These are phyloP conservation scores for Cyberlindnera saturnus DNA, from an alignment of 805 yeast genomes.

Conservation along the genomic window DNA sequence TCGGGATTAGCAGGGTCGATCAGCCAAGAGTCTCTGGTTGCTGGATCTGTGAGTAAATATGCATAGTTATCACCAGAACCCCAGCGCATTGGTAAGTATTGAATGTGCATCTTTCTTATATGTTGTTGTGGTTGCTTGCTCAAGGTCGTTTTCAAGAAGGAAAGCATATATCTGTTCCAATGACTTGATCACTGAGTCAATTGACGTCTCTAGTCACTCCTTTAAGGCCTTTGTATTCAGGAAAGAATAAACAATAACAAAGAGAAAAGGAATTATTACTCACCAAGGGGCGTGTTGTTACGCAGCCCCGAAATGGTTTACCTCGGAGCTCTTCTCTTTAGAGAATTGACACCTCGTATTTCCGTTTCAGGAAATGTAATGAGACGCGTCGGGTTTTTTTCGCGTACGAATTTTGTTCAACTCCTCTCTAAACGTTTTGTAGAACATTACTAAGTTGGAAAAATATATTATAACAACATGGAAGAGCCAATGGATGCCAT, in stretches of 20 bases:
- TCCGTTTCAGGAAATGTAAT: constrained; percentile 15
- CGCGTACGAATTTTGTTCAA: background rate
- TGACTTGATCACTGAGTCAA: too few relatives aligned
- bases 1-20: constrained; percentile 90
- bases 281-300: too few relatives aligned
- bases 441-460: background rate
- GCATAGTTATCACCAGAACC: constrained; percentile 88
- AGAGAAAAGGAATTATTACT: too few relatives aligned
- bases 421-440: background rate
- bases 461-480: constrained; percentile 8
- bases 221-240: too few relatives aligned
- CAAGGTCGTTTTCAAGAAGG: too few relatives aligned
- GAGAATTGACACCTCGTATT: background rate
- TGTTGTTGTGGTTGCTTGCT: background rate
- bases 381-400: constrained; percentile 5
- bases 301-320: background rate
- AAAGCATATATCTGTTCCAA: too few relatives aligned
- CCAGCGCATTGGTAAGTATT: constrained; percentile 90
- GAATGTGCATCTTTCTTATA: constrained; percentile 67
- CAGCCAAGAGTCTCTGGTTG: constrained; percentile 66
- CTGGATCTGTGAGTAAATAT: constrained; percentile 66
- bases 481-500: constrained; percentile 21
- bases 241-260: too few relatives aligned
- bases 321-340: background rate
- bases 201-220: too few relatives aligned